Base-by-base conservation (phyloP, 352 stramenopile species). In the Plasmopara viticola region DNA sequence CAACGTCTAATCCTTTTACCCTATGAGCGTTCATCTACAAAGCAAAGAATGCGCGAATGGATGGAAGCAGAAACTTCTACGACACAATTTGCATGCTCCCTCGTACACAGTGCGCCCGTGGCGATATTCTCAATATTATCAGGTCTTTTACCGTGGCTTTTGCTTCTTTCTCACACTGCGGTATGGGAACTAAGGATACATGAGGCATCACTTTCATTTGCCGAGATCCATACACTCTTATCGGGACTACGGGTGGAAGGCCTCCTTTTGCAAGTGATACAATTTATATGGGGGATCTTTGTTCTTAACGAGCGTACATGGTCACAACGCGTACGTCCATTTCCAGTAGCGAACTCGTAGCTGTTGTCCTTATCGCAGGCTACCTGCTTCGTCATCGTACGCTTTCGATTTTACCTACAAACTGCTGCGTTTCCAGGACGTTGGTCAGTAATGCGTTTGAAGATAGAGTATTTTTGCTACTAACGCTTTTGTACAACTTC, bases 81-180 rank as follows among this genome's bases (percentile, higher is more conserved):
- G 31, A 72, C 61, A 9, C 53, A 74, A 17, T 68, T 74, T 30
- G 25, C 63, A 2, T 70, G 58, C n/a, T 76, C 71, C 6, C 52
- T 87, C 5, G 64, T 70, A 33, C 73, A 73, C 48, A 84, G 67
- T 40, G 48, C 65, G 6, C 62, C 64, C 4, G 55, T 70, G 2
- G 62, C 72, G 12, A 45, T 72, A 2, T 50, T 76, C 10, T 63
- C 50, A 4, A 5, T 66, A 20, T 28, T 64, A 10, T 65, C 59
- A 3, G 63, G 68, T 28, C 29, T 78, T 34, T 40, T 87, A 34
- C 82, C 71, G 28, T 87, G 76, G 76, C 48, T 84, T 13, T 57
- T 87, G 48, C 56, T 85, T 17, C 53, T 85, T 10, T 72, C 72
- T 6, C 80, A 74, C 51, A 62, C 72, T 29, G 60, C 74, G 38